Evolutionary conservation across 441 rosid genomes (phyloP).

Genomic region (Arabidopsis hybrid): DNA sequence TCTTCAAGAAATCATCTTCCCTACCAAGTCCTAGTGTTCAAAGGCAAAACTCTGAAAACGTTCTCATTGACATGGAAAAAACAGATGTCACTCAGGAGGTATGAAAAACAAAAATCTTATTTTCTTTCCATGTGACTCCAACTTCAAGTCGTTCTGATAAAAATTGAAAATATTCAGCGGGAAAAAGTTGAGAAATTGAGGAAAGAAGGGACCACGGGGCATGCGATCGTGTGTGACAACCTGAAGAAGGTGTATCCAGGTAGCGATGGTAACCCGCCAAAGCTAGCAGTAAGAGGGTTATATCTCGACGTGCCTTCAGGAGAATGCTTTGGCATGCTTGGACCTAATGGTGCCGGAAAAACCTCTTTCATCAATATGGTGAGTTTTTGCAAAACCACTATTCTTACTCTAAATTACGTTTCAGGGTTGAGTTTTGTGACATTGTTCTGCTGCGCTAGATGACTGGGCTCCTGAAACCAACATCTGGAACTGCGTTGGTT

Average conservation of each 20-base stretch:
- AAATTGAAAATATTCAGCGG: slow-evolving; percentile 54
- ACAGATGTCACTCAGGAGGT: slow-evolving; percentile 91
- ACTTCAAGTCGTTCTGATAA: slow-evolving; percentile 40
- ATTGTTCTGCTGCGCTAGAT: slow-evolving; percentile 54
- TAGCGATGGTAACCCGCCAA: slow-evolving; percentile 88
- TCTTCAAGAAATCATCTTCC: slow-evolving; percentile 58
- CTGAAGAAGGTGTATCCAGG: slow-evolving; percentile 81
- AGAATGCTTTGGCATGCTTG: slow-evolving; percentile 97
- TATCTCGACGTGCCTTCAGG: slow-evolving; percentile 86
- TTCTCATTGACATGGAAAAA: slow-evolving; percentile 81
- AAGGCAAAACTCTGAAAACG: slow-evolving; percentile 65
- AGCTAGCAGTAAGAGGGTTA: slow-evolving; percentile 80
- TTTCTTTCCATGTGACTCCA: slow-evolving; percentile 21
- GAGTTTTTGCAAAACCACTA: slow-evolving; percentile 25
- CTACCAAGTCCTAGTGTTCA: slow-evolving; percentile 57
- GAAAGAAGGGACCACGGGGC: slow-evolving; percentile 58
- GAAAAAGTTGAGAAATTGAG: slow-evolving; percentile 81
- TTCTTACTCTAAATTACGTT: slow-evolving; percentile 22
- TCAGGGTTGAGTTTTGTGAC: slow-evolving; percentile 8
- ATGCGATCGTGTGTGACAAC: slow-evolving; percentile 76
- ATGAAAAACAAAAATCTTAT: slow-evolving; percentile 10
- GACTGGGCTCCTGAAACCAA: slow-evolving; percentile 91
- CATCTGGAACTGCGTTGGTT: slow-evolving; percentile 84
- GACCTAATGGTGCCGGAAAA: slow-evolving; percentile 98
- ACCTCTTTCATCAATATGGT: slow-evolving; percentile 97